Evolutionary conservation across 306 rosid genomes (phyloP).

Genomic region (Cucurbita maxima): DNA sequence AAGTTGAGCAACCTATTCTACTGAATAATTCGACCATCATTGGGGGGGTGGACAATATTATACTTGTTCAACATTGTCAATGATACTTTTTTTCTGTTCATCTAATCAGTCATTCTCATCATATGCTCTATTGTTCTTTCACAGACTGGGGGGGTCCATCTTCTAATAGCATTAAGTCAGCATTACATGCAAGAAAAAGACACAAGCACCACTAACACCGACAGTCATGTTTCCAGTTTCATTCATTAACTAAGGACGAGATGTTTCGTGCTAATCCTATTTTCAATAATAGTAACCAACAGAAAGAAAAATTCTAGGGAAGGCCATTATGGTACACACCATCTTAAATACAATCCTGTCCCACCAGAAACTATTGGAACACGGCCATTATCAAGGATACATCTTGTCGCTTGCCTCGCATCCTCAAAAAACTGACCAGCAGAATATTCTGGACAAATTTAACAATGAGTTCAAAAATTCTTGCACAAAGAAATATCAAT

Average conservation of each 20-base stretch:
- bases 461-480: slow-evolving; percentile 4
- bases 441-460: slow-evolving; percentile 63
- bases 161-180: not conserved
- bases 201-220: not conserved
- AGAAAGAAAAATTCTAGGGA: slow-evolving; percentile 6
- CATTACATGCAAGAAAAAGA: not conserved
- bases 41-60: not conserved
- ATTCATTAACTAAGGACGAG: not conserved
- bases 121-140: not conserved
- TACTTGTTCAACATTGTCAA: not conserved
- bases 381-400: slow-evolving; percentile 53
- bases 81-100: not conserved
- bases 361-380: slow-evolving; percentile 94
- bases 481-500: not conserved
- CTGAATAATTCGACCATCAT: not conserved
- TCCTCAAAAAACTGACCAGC: slow-evolving; percentile 89
- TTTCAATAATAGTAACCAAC: not conserved
- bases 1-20: not conserved
- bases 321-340: slow-evolving; percentile 32
- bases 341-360: slow-evolving; percentile 83
- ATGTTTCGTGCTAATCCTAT: not conserved
- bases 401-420: slow-evolving; percentile 68
- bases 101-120: not conserved
- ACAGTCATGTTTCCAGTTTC: not conserved
- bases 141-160: not conserved